Base-by-base conservation (phyloP, 1,284 basidiomycete species). In the Cutaneotrichosporon dermatis region DNA sequence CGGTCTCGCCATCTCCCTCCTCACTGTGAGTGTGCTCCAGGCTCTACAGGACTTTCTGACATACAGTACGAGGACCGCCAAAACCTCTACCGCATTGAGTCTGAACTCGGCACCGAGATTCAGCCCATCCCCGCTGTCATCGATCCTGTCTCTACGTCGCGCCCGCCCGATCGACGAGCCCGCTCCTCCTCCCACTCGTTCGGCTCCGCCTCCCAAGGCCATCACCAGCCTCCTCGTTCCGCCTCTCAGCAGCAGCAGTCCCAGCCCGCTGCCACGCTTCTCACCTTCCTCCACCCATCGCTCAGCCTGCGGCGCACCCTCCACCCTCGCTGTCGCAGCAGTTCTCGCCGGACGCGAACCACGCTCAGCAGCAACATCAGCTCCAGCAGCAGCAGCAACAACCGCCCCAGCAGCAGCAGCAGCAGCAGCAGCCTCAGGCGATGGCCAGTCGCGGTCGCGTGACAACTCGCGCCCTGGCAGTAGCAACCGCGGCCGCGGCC, bases 101-200 rank as follows among this genome's bases (percentile, higher is more conserved):
- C 96, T 78, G 95, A 99, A 79, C 85, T 99, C 42, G 96, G 95
- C 13, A 98, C 94, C 43, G 95, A 99, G 81, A 98, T 99, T 72
- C 88, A 91, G 72, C 90, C 95, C 15, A 98, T 99, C 72, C 95
- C 95, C 4, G 86, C 89, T 70, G 83, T 79, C 51, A 96, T 98
- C 69, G 93, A 97, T 77, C 90, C 89, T 71, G 87, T 88, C 80
- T 98, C 55, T 98, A 98, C 76, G 92, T 95, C 55, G 87, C 90
- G 10, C 79, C 79, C 12, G 67, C 11, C 62, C 68, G 11, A 67
- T 73, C 45, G 64, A 67, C 12, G 70, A 70, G 43, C 63, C 63
- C 3, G 35, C 49, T 25, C 58, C 64, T 10, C 59, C 67, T 37
- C 55, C 66, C 15, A 57, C 48, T 15, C 55, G 66, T 11, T 60